Conservation (phyloP, 352 stramenopile genomes). For the Phytophthora boehmeriae region DNA sequence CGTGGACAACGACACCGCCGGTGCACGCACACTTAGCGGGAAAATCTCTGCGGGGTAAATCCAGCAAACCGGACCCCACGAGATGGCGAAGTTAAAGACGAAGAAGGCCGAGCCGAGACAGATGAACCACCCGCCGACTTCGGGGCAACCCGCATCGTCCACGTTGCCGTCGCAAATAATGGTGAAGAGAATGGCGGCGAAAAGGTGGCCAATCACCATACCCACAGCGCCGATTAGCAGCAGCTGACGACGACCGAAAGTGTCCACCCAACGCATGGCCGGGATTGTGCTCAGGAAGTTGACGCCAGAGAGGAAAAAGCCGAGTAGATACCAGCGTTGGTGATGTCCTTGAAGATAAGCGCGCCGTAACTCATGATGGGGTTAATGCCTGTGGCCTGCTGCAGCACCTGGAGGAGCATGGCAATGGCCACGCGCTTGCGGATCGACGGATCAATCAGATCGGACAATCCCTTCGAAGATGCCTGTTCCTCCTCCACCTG, state of each 20-base stretch:
- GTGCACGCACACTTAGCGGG: slow-evolving; percentile 9
- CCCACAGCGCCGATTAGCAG: slow-evolving; percentile 36
- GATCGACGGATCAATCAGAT: slow-evolving; percentile 32
- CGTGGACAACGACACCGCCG: slow-evolving; percentile 13
- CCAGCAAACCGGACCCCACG: slow-evolving; percentile 38
- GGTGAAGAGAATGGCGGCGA: slow-evolving; percentile 36
- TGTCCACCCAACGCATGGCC: slow-evolving; percentile 40
- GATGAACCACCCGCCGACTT: slow-evolving; percentile 29
- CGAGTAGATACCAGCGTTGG: slow-evolving; percentile 24
- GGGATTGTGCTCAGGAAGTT: slow-evolving; percentile 40
- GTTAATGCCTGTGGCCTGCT: slow-evolving; percentile 44
- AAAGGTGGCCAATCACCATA: slow-evolving; percentile 36
- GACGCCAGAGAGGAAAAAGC: slow-evolving; percentile 37
- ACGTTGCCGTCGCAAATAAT: slow-evolving; percentile 25
- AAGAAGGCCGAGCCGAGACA: slow-evolving; percentile 33
- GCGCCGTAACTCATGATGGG: slow-evolving; percentile 38
- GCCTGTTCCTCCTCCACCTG: slow-evolving; percentile 29
- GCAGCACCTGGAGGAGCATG: slow-evolving; percentile 35
- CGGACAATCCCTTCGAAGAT: slow-evolving; percentile 12
- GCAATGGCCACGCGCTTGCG: slow-evolving; percentile 31
- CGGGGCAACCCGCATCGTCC: slow-evolving; percentile 21
- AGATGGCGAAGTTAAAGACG: slow-evolving; percentile 41
- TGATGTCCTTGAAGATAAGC: slow-evolving; percentile 38
- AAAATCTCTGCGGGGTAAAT: slow-evolving; percentile 34
- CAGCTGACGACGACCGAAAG: slow-evolving; percentile 33